These are phyloP conservation scores for Trametes versicolor DNA, from an alignment of 1,284 basidiomycete genomes.

Conservation along the genomic window DNA sequence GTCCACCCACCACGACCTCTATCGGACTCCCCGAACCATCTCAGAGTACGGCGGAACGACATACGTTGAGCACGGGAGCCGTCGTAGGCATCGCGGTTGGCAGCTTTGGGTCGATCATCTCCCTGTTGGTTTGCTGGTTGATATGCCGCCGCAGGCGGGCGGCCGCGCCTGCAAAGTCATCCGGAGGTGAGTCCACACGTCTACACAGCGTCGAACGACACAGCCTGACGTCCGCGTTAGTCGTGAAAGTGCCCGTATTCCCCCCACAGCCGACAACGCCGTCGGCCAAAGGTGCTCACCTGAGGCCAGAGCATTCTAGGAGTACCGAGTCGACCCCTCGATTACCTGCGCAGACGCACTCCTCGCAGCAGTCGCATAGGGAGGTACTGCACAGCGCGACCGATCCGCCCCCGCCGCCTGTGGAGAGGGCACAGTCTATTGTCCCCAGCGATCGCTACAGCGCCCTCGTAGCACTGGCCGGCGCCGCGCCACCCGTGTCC, in stretches of 20 bases:
- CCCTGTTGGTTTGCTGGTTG: constrained; percentile 3
- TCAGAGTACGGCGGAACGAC: not conserved
- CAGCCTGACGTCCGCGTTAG: not conserved
- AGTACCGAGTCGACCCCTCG: not conserved
- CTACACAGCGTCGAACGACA: too few relatives aligned
- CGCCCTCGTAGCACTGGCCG: not conserved
- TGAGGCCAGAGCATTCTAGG: not conserved
- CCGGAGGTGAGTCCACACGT: not conserved
- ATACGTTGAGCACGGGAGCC: not conserved
- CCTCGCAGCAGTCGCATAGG: too few relatives aligned
- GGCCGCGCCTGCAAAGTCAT: not conserved
- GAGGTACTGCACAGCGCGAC: too few relatives aligned
- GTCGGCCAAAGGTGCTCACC: not conserved
- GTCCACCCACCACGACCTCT: not conserved
- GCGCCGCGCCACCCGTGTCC: not conserved
- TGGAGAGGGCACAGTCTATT: not conserved
- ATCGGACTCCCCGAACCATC: not conserved
- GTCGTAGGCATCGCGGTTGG: constrained; percentile 22
- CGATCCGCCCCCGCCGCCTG: too few relatives aligned
- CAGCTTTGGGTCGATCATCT: constrained; percentile 14
- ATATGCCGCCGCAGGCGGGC: not conserved
- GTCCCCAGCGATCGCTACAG: not conserved
- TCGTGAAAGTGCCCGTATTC: not conserved
- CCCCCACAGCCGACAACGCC: not conserved
- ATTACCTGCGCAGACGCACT: too few relatives aligned